Percentiles rank a stretch among this genome's conserved stretches.
Conservation (phyloP, 202 grass and related monocot genomes). For the Eragrostis tef region DNA sequence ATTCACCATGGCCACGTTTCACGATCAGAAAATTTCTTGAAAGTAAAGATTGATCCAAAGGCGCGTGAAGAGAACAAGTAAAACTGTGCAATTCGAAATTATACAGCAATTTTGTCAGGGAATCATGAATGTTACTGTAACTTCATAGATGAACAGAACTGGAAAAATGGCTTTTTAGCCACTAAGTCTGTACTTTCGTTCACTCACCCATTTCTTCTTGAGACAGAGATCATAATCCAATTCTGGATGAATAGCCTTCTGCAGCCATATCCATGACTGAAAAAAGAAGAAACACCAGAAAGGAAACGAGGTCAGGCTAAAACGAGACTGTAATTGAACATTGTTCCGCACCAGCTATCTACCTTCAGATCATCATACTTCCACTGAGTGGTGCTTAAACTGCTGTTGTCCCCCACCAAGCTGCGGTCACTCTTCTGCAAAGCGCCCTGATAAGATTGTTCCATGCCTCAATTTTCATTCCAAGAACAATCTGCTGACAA, state of each 20-base stretch:
- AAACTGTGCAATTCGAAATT: neutral
- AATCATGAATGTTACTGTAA: neutral
- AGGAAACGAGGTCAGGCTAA: constrained; percentile 10
- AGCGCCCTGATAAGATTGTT: neutral
- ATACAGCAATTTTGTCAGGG: neutral
- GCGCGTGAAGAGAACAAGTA: neutral
- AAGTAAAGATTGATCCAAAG: neutral
- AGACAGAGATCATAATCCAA: constrained; percentile 81
- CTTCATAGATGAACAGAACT: constrained; percentile 6
- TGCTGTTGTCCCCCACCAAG: constrained; percentile 59
- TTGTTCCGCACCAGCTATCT: neutral
- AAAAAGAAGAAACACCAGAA: constrained; percentile 25
- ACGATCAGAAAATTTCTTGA: neutral
- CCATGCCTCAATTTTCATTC: constrained; percentile 34
- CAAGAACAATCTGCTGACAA: constrained; percentile 29
- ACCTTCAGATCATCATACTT: constrained; percentile 94
- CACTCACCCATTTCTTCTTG: constrained; percentile 95
- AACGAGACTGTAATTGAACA: constrained; percentile 16
- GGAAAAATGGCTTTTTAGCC: neutral
- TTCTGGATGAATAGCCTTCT: constrained; percentile 98
- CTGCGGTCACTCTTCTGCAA: constrained; percentile 69
- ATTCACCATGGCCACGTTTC: neutral
- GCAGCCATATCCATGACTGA: constrained; percentile 97
- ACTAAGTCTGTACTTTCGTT: neutral
- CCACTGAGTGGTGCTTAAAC: constrained; percentile 54